phyloP scores from a whole-genome alignment of 2,329 filamentous ascomycete species.

The Cladosporium cucumerinum region DNA sequence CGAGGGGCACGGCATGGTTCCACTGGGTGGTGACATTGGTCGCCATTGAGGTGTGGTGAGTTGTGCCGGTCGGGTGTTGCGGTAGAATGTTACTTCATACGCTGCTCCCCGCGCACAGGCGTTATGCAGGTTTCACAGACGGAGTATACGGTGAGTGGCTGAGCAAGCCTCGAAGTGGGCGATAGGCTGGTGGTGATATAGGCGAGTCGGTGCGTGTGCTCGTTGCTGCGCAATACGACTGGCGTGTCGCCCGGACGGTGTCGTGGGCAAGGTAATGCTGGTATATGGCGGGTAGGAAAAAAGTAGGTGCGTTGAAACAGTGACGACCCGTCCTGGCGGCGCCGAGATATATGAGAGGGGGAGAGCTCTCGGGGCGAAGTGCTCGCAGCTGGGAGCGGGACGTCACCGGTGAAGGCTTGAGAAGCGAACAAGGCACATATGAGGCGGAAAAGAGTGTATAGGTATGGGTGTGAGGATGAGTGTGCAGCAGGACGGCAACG shows the following conservation, averaged over 20 bases:
- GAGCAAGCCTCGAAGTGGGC: not conserved
- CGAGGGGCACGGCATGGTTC: conserved; percentile 14
- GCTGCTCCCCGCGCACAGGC: conserved; percentile 11
- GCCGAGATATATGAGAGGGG: not conserved
- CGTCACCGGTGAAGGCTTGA: conserved; percentile 12
- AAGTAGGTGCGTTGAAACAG: not conserved
- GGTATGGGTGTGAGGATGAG: not conserved
- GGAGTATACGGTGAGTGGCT: conserved; percentile 3
- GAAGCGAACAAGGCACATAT: not conserved
- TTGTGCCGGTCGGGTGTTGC: conserved; percentile 3
- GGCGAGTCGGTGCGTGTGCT: not conserved
- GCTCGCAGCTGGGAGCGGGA: not conserved
- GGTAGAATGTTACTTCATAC: conserved; percentile 10
- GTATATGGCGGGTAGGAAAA: not conserved
- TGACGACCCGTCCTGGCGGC: not conserved
- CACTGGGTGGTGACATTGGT: conserved; percentile 7
- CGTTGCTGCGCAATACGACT: conserved; percentile 1
- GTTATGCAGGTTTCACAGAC: conserved; percentile 12
- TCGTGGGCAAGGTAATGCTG: not conserved
- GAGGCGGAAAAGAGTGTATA: not conserved
- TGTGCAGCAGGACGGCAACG: not conserved
- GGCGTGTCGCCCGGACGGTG: conserved; percentile 5
- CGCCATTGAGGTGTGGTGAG: conserved; percentile 4
- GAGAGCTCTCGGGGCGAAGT: not conserved
- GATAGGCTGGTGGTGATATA: conserved; percentile 4